A percentile compares a stretch with the other conserved stretches of the same genome.
phyloP scores from a whole-genome alignment of 768 basidiomycete genomes.

The Tulasnella sp. region DNA sequence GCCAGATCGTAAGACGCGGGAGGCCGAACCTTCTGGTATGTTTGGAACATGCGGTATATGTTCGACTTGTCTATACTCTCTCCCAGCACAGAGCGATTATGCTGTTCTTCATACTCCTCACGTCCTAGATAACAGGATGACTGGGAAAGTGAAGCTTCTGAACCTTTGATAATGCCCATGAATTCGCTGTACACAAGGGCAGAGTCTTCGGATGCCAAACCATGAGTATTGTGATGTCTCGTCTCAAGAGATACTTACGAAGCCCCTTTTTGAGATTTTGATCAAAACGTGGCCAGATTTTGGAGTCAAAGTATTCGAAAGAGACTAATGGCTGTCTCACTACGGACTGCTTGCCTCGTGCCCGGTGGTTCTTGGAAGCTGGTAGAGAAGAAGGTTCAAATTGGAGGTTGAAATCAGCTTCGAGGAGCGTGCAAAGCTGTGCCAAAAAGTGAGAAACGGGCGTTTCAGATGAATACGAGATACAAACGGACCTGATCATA shows the following conservation, averaged over 20 bases:
- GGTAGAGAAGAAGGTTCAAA: not conserved
- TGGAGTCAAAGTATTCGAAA: not conserved
- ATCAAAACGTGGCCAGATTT: not conserved
- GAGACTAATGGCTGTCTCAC: not conserved
- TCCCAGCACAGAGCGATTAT: not conserved
- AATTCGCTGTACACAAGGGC: conserved; percentile 20
- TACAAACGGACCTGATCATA: conserved; percentile 29
- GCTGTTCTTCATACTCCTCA: not conserved
- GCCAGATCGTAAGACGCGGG: not conserved
- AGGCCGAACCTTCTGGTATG: conserved; percentile 5
- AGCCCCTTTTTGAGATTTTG: not conserved
- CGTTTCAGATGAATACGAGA: not conserved
- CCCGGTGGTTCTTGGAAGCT: not conserved
- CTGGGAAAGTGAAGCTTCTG: conserved; percentile 52
- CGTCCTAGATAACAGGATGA: not conserved
- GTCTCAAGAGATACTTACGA: not conserved
- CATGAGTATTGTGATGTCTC: not conserved
- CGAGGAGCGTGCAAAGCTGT: not conserved
- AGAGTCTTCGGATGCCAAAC: not conserved
- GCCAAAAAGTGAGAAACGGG: not conserved
- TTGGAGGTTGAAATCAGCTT: not conserved
- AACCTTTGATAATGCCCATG: conserved; percentile 60
- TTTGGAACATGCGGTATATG: not conserved
- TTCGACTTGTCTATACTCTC: not conserved
- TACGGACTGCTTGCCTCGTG: not conserved